Conservation (phyloP, 306 rosid species). For the Boehmeria nivea region DNA sequence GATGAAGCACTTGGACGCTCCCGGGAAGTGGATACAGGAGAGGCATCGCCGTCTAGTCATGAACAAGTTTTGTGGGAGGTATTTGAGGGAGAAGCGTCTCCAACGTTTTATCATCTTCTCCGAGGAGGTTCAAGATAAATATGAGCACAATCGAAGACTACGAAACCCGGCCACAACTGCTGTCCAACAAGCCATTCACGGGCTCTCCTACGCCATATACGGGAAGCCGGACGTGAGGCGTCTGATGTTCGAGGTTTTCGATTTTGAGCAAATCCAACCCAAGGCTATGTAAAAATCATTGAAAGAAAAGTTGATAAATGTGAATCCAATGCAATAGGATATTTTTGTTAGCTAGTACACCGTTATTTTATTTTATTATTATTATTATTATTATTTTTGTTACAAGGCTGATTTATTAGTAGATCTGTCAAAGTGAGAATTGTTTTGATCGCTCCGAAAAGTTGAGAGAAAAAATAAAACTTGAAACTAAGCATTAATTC, state of each 20-base stretch:
- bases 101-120: conserved; percentile 53
- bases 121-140: conserved; percentile 55
- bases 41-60: conserved; percentile 74
- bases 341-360: background rate
- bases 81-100: conserved; percentile 73
- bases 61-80: conserved; percentile 88
- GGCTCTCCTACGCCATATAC: conserved; percentile 75
- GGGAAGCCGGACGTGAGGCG: conserved; percentile 96
- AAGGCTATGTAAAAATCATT: conserved; percentile 52
- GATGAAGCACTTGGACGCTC: conserved; percentile 98
- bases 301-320: background rate
- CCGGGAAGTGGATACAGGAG: conserved; percentile 83
- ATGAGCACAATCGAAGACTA: conserved; percentile 66
- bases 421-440: no score
- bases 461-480: no score
- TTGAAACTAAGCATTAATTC: no score
- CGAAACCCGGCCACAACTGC: conserved; percentile 83
- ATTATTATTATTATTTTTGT: no score
- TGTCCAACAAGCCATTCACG: conserved; percentile 89
- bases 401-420: no score
- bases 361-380: background rate
- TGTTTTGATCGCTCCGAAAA: no score
- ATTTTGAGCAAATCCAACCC: conserved; percentile 89
- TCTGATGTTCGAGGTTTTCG: conserved; percentile 87
- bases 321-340: conserved; percentile 6